Evolutionary conservation across 2,329 filamentous ascomycete species (phyloP).

Genomic region (Colletotrichum incanum): DNA sequence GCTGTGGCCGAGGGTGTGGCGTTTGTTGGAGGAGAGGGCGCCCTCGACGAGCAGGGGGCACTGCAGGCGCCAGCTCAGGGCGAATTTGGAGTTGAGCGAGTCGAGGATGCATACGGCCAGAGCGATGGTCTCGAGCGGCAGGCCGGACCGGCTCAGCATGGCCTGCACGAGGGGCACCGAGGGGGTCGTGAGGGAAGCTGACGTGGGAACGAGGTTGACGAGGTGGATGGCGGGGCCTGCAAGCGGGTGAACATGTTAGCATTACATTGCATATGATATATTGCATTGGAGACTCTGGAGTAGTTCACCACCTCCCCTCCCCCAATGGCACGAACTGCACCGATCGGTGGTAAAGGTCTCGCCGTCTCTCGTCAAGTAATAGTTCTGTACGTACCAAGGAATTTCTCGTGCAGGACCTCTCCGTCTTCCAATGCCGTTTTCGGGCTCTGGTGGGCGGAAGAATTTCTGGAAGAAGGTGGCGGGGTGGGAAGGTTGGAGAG

Average conservation of each 20-base stretch:
- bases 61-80: conserved; percentile 72
- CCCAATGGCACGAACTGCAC: conserved; percentile 5
- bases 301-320: not conserved
- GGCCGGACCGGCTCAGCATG: conserved; percentile 70
- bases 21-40: conserved; percentile 53
- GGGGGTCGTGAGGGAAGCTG: conserved; percentile 72
- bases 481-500: conserved; percentile 79
- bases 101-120: conserved; percentile 78
- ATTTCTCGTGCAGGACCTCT: conserved; percentile 58
- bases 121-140: conserved; percentile 74
- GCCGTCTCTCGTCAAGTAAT: conserved; percentile 28
- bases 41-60: conserved; percentile 63
- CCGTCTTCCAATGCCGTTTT: conserved; percentile 60
- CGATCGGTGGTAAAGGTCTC: conserved; percentile 13
- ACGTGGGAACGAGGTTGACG: conserved; percentile 76
- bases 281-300: conserved; percentile 45
- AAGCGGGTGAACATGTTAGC: conserved; percentile 41
- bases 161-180: conserved; percentile 73
- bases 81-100: conserved; percentile 74
- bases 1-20: conserved; percentile 65
- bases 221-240: conserved; percentile 77
- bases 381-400: conserved; percentile 53
- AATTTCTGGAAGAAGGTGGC: conserved; percentile 68
- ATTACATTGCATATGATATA: conserved; percentile 31
- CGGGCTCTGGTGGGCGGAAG: conserved; percentile 61